Evolutionary conservation across 495 filamentous ascomycete genomes (phyloP), one percentile per base, ranked within the genome.

Genomic region (Opeltia flavorubescens): DNA sequence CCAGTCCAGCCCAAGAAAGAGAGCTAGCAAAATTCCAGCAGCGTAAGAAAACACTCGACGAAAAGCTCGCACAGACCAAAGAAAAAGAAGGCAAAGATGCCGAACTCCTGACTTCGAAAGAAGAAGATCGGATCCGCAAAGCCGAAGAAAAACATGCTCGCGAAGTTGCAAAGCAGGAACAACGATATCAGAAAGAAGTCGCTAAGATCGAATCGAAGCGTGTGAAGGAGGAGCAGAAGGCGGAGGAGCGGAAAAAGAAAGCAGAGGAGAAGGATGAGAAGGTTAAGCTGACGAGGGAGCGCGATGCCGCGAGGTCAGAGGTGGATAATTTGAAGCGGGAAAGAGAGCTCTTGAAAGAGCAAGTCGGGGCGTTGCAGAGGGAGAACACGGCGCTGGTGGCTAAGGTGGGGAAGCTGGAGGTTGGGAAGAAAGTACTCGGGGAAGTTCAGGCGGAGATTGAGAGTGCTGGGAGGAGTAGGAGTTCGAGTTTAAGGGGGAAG

Each of bases 21-120:
- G 84, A 91, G 8, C 70, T 95, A 2, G 63, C 66, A 31, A 91
- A 88, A 51, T 74, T 94, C 1, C 72, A 84, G 11, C 69, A 80
- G 5, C 77, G 80, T 48, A 81, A 81, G 49, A 70, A 70, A 31
- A 79, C 82, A 47, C 67, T 85, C 2, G 76, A 87, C 18, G 75
- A 79, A 31, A 85, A 87, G 54, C 64, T 94, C 0, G 62, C 74
- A 11, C 59, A 65, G 38, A 57, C 70, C 36, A 64, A 67, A 34
- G 67, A 57, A 49, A 67, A 49, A 52, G 61, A 67, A 34, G 33
- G 59, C n/a, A 68, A 74, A 46, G 64, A 67, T 21, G 64, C 70
- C 12, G 67, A 72, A 49, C 63, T 67, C 17, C 38, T 58, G 8
- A 58, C 53, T 1, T 55, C 53, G 38, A 69, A 65, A 60, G 74